Conservation (phyloP, 228 moss, liverwort and hornwort genomes). For the Sphagnum magellanicum region DNA sequence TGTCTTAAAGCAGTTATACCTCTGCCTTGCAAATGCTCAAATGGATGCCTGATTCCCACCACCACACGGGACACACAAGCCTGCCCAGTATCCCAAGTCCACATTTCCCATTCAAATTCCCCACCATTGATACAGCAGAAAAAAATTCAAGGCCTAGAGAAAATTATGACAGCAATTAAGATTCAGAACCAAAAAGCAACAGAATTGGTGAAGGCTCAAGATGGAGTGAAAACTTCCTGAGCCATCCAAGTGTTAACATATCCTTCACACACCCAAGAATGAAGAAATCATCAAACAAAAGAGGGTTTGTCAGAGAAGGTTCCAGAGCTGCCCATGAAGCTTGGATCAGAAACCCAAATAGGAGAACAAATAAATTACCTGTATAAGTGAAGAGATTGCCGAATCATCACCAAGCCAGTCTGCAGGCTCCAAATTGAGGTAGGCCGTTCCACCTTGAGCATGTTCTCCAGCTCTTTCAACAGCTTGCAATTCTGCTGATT, state of each 20-base stretch:
- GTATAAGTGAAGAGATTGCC: conserved; percentile 58
- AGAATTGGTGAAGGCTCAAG: neutral
- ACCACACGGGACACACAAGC: conserved; percentile 68
- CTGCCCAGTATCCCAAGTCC: conserved; percentile 23
- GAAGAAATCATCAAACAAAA: too few relatives aligned
- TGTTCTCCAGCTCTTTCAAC: conserved; percentile 69
- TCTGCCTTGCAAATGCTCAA: conserved; percentile 66
- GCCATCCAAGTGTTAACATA: too few relatives aligned
- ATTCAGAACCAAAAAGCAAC: neutral
- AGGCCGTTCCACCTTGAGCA: conserved; percentile 72
- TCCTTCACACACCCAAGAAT: too few relatives aligned
- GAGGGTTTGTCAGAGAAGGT: too few relatives aligned
- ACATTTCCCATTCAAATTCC: neutral
- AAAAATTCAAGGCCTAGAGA: neutral
- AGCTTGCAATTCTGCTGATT: conserved; percentile 81
- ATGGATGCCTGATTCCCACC: conserved; percentile 81
- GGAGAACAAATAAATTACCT: conserved; percentile 14
- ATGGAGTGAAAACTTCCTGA: neutral
- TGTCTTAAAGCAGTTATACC: conserved; percentile 58
- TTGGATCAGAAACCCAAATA: too few relatives aligned
- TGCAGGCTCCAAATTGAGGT: conserved; percentile 85
- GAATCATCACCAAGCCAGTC: conserved; percentile 91
- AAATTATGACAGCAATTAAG: neutral
- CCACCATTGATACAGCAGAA: neutral
- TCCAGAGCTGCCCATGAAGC: too few relatives aligned